These are phyloP conservation scores for Medicago ruthenica DNA, from an alignment of 306 rosid genomes.

Conservation along the genomic window DNA sequence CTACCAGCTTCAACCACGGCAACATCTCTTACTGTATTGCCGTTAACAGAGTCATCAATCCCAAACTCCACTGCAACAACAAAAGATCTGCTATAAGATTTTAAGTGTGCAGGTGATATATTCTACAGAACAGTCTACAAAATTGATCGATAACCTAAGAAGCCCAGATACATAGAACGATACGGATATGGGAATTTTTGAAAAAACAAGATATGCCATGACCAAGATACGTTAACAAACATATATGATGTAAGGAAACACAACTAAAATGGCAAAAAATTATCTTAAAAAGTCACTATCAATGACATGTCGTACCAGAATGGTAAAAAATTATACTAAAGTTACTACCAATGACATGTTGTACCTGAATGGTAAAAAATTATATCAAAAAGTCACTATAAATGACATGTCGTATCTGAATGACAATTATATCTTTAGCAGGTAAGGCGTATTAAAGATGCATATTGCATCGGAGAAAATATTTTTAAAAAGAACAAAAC, in stretches of 20 bases:
- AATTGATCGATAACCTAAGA: conserved; percentile 2
- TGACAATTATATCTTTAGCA: neutral
- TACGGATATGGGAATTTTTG: neutral
- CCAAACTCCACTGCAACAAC: conserved; percentile 84
- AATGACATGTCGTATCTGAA: neutral
- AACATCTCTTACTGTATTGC: conserved; percentile 57
- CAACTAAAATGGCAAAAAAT: neutral
- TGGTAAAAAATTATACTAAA: no score
- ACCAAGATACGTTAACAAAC: neutral
- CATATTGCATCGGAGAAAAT: neutral
- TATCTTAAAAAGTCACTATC: no score
- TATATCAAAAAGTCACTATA: neutral
- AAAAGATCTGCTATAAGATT: conserved; percentile 35
- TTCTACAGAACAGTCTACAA: conserved; percentile 28
- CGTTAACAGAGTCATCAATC: conserved; percentile 61
- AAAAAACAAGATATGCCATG: neutral
- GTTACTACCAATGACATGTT: no score
- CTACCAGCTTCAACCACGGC: conserved; percentile 51
- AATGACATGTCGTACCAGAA: no score
- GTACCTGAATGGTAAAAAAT: neutral
- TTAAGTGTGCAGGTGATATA: conserved; percentile 25
- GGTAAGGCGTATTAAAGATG: neutral
- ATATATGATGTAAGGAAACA: neutral
- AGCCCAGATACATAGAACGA: neutral
- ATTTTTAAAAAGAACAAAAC: neutral